These are phyloP conservation scores for Boletus tylopilopsis DNA, from an alignment of 768 basidiomycete species.

Conservation along the genomic window DNA sequence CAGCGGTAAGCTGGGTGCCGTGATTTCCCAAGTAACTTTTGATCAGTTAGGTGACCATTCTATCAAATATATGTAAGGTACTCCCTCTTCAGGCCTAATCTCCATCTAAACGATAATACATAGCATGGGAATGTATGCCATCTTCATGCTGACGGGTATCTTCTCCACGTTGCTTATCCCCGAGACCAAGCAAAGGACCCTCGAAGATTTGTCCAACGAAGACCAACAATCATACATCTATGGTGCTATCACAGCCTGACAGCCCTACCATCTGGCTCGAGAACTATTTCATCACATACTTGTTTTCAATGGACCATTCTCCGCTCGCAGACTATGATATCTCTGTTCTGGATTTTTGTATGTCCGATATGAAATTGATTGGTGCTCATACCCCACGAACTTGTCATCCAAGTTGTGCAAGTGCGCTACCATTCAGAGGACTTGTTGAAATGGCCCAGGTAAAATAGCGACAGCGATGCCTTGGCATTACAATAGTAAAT, in stretches of 20 bases:
- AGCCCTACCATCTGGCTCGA: neutral
- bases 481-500: too few species aligned
- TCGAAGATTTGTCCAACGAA: conserved; percentile 76
- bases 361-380: neutral
- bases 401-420: too few species aligned
- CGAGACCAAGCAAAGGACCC: conserved; percentile 64
- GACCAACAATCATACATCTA: conserved; percentile 57
- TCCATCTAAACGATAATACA: conserved; percentile 1
- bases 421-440: neutral
- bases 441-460: too few species aligned
- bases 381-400: neutral
- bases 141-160: conserved; percentile 85
- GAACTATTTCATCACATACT: neutral
- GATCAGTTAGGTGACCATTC: conserved; percentile 53
- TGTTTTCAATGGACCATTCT: neutral
- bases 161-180: conserved; percentile 77
- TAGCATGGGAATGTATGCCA: conserved; percentile 74
- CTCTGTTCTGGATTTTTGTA: neutral
- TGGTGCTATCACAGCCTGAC: conserved; percentile 13
- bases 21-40: conserved; percentile 78
- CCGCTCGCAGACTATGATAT: neutral
- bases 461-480: neutral
- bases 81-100: neutral
- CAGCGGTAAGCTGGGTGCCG: conserved; percentile 78
- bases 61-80: conserved; percentile 66